Evolutionary conservation across 208 protist species (phyloP), one percentile per base, ranked within the genome.

Genomic region (Strigomonas galati): DNA sequence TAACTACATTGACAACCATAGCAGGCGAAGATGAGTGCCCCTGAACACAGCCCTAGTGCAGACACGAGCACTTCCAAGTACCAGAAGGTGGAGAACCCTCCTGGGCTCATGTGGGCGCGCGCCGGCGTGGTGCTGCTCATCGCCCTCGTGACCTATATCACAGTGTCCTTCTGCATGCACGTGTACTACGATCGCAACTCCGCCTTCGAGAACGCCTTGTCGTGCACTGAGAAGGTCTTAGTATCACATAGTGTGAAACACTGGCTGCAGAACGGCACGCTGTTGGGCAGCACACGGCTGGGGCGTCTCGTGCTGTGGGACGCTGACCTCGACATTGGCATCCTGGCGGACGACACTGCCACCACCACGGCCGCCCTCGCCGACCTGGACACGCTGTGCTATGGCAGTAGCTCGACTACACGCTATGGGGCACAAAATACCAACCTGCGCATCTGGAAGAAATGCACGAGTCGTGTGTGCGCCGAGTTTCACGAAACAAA

Each of bases 301-400:
- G 84, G 85, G 14, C 76, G 81, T 21, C 72, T 94, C n/a, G 71
- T 94, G 40, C 62, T 94, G 49, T 94, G 88, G 88, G 88, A 94
- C 65, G 76, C 81, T 0, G 88, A 94, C 59, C 73, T 94, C n/a
- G 85, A 92, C 62, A 73, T 91, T 61, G 88, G 84, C 30, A 72
- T 89, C 5, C 40, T 88, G 58, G 56, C 62, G 3, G 43, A 76
- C n/a, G 46, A 61, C 3, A 27, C 70, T 10, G 69, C 71, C n/a
- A 43, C 62, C 19, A 31, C 40, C 10, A 14, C 58, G 23, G 40
- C 58, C 4, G 58, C 48, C 10, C 48, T 35, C 37, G 43, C 23
- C 24, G 77, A 74, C 27, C 48, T 93, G 24, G 79, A 82, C 46
- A 43, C 37, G 23, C 44, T 65, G 48, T 93, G 87, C 64, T 94